These are phyloP conservation scores for Metarhizium guizhouense DNA, from an alignment of 2,329 filamentous ascomycete genomes.

Conservation along the genomic window DNA sequence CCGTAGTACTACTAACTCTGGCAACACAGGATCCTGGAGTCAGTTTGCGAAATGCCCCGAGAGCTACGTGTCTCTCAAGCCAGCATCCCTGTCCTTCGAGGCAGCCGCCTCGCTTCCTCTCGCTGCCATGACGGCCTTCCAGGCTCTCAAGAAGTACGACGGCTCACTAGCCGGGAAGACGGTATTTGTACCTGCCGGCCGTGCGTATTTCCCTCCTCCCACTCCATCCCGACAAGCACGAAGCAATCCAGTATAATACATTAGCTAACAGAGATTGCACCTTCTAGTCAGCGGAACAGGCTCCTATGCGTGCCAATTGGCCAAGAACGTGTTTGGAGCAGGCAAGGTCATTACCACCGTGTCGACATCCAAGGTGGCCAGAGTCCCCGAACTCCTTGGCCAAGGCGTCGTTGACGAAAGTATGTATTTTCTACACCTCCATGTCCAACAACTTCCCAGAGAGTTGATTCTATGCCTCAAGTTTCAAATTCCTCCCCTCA, in stretches of 20 bases:
- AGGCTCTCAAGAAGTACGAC: slow-evolving; percentile 25
- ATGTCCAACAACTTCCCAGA: no score
- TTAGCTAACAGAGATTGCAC: background rate
- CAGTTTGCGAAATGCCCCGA: slow-evolving; percentile 26
- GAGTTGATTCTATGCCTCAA: no score
- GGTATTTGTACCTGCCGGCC: slow-evolving; percentile 16
- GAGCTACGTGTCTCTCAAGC: slow-evolving; percentile 27
- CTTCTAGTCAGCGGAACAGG: slow-evolving; percentile 15
- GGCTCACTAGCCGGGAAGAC: slow-evolving; percentile 29
- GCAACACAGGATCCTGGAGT: slow-evolving; percentile 22
- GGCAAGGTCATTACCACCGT: slow-evolving; percentile 36
- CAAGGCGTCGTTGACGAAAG: slow-evolving; percentile 27
- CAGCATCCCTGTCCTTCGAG: slow-evolving; percentile 28
- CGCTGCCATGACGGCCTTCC: slow-evolving; percentile 31
- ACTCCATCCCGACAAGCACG: no score
- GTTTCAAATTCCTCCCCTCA: background rate
- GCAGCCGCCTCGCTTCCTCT: slow-evolving; percentile 34
- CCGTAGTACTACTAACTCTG: background rate
- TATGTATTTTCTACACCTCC: slow-evolving; percentile 5
- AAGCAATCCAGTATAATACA: background rate
- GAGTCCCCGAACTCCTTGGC: slow-evolving; percentile 26
- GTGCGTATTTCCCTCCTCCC: slow-evolving; percentile 9
- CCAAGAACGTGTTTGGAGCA: slow-evolving; percentile 33
- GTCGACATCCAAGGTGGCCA: slow-evolving; percentile 30
- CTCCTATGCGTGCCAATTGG: slow-evolving; percentile 27